These are phyloP conservation scores for Madurella fahalii DNA, from an alignment of 2,329 filamentous ascomycete genomes.

Conservation along the genomic window DNA sequence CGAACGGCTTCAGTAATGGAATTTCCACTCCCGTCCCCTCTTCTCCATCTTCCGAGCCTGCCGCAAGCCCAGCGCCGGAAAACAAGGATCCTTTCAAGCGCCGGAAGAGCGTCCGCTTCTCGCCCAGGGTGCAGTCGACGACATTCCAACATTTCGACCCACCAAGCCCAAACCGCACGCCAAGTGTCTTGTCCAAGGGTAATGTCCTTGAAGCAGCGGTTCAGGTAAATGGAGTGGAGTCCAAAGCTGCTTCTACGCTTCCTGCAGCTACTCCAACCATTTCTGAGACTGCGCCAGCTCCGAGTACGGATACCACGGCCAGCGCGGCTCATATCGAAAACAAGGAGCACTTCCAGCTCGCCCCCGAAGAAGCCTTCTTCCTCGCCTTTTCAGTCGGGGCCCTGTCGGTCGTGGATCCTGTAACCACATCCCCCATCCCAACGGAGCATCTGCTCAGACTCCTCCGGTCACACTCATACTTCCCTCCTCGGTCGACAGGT, in stretches of 20 bases:
- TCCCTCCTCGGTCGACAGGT: slow-evolving; percentile 50
- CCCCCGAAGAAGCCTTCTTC: slow-evolving; percentile 88
- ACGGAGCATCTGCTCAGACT: slow-evolving; percentile 58
- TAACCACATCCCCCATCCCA: slow-evolving; percentile 43
- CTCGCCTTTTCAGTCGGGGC: slow-evolving; percentile 75
- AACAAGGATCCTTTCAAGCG: slow-evolving; percentile 35
- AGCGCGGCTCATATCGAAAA: slow-evolving; percentile 36
- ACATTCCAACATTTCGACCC: slow-evolving; percentile 54
- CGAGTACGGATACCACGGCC: not conserved
- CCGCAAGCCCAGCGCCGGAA: not conserved
- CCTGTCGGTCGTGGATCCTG: slow-evolving; percentile 57
- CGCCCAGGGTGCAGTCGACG: slow-evolving; percentile 61
- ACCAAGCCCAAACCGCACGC: slow-evolving; percentile 39
- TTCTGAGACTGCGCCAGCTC: not conserved
- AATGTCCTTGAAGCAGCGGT: not conserved
- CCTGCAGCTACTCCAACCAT: not conserved
- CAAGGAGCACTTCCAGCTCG: slow-evolving; percentile 86
- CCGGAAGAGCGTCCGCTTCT: slow-evolving; percentile 67
- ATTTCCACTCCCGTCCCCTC: slow-evolving; percentile 6
- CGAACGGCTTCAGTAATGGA: slow-evolving; percentile 4
- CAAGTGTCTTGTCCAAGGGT: slow-evolving; percentile 13
- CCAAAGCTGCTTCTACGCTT: not conserved
- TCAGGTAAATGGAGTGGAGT: no score
- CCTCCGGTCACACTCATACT: slow-evolving; percentile 67
- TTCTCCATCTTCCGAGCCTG: not conserved